Evolutionary conservation across 352 stramenopile species (phyloP), one percentile per base, ranked within the genome.

Genomic region (Stephanocyclus meneghinianus): DNA sequence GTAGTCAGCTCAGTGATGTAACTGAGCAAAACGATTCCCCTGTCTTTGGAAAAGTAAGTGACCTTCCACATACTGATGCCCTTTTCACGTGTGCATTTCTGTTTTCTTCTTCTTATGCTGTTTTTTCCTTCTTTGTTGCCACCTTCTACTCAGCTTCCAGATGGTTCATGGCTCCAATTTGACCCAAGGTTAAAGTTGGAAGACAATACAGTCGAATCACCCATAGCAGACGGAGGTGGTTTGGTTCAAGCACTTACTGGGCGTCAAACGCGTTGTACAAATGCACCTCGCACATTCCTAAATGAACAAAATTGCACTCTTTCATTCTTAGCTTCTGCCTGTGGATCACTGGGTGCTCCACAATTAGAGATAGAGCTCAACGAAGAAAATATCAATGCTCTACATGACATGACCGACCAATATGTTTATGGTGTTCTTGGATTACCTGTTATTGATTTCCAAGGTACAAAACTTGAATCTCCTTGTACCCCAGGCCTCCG

Each of bases 401-500:
- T 88, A 0, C 60, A 87, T 32, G 50, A 73, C 21, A 69, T 88
- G 0, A 85, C 84, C 21, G 84, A 74, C 0, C 66, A 80, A 53
- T 88, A 87, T 74, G 71, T 87, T 9, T 90, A 90, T 68, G 74
- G 48, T 26, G 66, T 88, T 66, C 8, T 78, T n/a, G 81, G 78
- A 30, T 68, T 90, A 53, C 74, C 74, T 47, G 73, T 84, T 30
- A 59, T 69, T 55, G 83, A 87, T 26, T 21, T 45, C 1, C 26
- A 73, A 42, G 65, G 63, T 48, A 78, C 68, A 26, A 76, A 48
- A 13, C 63, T 82, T 29, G 60, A 77, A 66, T 83, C 44, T 15
- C 76, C 76, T 0, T 90, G 83, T 67, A 77, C 65, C 18, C 71
- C 59, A 57, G 65, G 62, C 16, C 21, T 87, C 18, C 53, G 80